Percentiles rank a stretch among this genome's conserved stretches.
Evolutionary conservation across 2,329 filamentous ascomycete species (phyloP).

Genomic region (Ciborinia camelliae): DNA sequence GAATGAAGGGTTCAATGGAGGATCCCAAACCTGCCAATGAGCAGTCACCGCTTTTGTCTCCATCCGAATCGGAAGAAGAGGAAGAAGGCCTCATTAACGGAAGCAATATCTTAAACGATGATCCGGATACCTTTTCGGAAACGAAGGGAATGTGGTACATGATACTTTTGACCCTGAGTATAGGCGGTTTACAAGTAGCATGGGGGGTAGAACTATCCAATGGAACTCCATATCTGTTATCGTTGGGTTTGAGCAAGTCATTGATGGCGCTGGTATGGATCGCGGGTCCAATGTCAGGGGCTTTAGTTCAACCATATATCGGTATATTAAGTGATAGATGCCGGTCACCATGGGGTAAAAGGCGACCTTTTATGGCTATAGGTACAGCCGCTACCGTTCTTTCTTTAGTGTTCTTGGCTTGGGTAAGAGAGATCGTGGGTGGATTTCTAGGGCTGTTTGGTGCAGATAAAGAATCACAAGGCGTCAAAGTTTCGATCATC

Average conservation of each 20-base stretch:
- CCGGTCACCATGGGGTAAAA: constrained; percentile 69
- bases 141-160: constrained; percentile 85
- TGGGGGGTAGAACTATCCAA: constrained; percentile 96
- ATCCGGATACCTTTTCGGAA: constrained; percentile 51
- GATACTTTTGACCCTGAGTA: constrained; percentile 78
- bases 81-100: constrained; percentile 40
- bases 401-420: constrained; percentile 67
- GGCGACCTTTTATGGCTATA: constrained; percentile 76
- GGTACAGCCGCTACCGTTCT: constrained; percentile 65
- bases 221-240: constrained; percentile 80
- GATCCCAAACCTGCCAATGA: constrained; percentile 41
- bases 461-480: constrained; percentile 60
- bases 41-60: constrained; percentile 49
- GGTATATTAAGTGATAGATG: constrained; percentile 80
- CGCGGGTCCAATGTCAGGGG: constrained; percentile 73
- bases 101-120: constrained; percentile 40
- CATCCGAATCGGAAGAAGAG: constrained; percentile 38
- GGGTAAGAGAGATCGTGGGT: constrained; percentile 69
- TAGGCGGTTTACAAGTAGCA: constrained; percentile 86
- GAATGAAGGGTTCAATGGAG: neutral
- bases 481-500: constrained; percentile 65
- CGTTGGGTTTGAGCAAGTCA: constrained; percentile 77
- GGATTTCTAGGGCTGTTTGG: constrained; percentile 69
- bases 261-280: constrained; percentile 83
- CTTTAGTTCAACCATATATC: constrained; percentile 77